phyloP scores from a whole-genome alignment of 2,329 filamentous ascomycete genomes.

The Hymenoscyphus repandus region DNA sequence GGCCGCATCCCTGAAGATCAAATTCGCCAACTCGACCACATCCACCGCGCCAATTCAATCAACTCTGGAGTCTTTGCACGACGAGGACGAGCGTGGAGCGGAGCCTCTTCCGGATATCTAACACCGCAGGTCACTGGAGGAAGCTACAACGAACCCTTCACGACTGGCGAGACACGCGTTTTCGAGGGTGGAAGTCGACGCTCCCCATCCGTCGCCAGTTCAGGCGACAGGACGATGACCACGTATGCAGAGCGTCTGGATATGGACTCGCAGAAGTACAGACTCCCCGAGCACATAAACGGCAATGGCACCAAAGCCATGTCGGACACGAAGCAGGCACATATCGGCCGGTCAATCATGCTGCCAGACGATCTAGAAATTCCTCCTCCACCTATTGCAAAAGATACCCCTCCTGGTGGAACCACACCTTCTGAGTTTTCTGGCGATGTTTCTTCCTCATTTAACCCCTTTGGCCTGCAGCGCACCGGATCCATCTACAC shows the following conservation, averaged over 20 bases:
- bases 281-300: constrained; percentile 64
- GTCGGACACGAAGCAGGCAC: constrained; percentile 51
- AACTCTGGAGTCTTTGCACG: constrained; percentile 49
- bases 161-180: constrained; percentile 18
- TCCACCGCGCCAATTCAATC: constrained; percentile 53
- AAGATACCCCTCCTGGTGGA: constrained; percentile 43
- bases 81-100: constrained; percentile 69
- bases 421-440: constrained; percentile 32
- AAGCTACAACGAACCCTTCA: constrained; percentile 20
- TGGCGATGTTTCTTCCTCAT: constrained; percentile 44
- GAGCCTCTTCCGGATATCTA: constrained; percentile 40
- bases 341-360: constrained; percentile 43
- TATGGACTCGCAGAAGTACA: constrained; percentile 71
- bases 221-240: constrained; percentile 24
- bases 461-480: constrained; percentile 59
- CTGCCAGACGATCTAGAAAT: constrained; percentile 32
- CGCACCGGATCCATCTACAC: constrained; percentile 88
- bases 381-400: constrained; percentile 44
- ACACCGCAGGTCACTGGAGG: constrained; percentile 28
- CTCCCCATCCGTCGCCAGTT: constrained; percentile 22
- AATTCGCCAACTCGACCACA: constrained; percentile 62
- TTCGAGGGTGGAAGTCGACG: constrained; percentile 24
- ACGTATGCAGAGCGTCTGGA: constrained; percentile 41
- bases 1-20: constrained; percentile 68
- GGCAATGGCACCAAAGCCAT: constrained; percentile 63